A percentile compares a stretch with the other conserved stretches of the same genome.
These are phyloP conservation scores for Hygrophorus pudorinus DNA, from an alignment of 768 basidiomycete genomes.

Conservation along the genomic window DNA sequence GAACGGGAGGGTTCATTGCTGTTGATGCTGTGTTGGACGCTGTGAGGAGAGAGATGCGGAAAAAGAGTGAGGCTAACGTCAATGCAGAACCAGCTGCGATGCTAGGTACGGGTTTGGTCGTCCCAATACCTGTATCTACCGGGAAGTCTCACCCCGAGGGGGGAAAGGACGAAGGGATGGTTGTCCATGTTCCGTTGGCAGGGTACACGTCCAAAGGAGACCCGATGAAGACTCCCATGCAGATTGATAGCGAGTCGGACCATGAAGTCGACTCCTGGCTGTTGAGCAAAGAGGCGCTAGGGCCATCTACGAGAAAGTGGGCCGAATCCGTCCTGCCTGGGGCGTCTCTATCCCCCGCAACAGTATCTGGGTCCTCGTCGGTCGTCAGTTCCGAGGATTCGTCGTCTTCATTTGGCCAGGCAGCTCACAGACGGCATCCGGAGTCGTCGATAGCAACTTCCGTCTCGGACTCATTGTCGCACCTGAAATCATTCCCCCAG, in stretches of 20 bases:
- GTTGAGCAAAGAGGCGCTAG: background rate
- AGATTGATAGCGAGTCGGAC: constrained; percentile 5
- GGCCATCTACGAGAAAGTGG: constrained; percentile 31
- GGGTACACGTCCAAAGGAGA: constrained; percentile 6
- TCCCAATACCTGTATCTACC: constrained; percentile 8
- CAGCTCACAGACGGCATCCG: too few species aligned
- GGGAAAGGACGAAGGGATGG: constrained; percentile 9
- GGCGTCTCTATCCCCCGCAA: constrained; percentile 10
- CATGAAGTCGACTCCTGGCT: background rate
- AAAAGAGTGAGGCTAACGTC: constrained; percentile 10
- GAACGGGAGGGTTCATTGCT: constrained; percentile 90
- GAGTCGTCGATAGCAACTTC: too few species aligned
- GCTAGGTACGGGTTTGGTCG: constrained; percentile 1
- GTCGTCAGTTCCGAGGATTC: constrained; percentile 4
- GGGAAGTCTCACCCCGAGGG: background rate
- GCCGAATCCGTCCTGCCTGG: constrained; percentile 31
- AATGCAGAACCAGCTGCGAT: constrained; percentile 7
- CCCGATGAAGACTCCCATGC: constrained; percentile 2
- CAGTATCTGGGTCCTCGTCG: constrained; percentile 5
- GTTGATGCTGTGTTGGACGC: constrained; percentile 81
- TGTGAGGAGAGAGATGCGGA: constrained; percentile 46
- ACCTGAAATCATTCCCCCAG: too few species aligned
- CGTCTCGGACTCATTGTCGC: too few species aligned
- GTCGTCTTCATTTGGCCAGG: background rate
- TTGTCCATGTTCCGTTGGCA: constrained; percentile 21